These are phyloP conservation scores for Boeremia exigua DNA, from an alignment of 2,329 filamentous ascomycete species.

Conservation along the genomic window DNA sequence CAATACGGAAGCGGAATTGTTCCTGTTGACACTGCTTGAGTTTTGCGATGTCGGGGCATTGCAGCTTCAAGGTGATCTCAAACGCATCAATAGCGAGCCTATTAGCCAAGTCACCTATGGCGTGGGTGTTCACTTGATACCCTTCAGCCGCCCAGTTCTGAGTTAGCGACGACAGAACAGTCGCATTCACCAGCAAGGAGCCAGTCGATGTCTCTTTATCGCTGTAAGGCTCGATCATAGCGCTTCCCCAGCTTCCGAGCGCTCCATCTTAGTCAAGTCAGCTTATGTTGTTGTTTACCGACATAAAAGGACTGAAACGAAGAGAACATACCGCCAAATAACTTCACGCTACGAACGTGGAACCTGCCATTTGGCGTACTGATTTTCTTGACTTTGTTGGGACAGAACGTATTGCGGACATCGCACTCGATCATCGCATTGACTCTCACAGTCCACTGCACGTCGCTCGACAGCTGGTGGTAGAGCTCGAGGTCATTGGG, in stretches of 20 bases:
- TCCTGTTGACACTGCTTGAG: slow-evolving; percentile 61
- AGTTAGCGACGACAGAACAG: slow-evolving; percentile 61
- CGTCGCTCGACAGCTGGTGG: slow-evolving; percentile 56
- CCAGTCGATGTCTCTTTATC: slow-evolving; percentile 68
- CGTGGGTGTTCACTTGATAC: slow-evolving; percentile 75
- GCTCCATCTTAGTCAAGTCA: slow-evolving; percentile 63
- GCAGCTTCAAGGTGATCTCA: slow-evolving; percentile 59
- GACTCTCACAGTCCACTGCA: slow-evolving; percentile 67
- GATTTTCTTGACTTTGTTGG: slow-evolving; percentile 56
- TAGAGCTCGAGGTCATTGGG: slow-evolving; percentile 63
- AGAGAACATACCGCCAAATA: slow-evolving; percentile 65
- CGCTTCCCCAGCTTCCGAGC: slow-evolving; percentile 73
- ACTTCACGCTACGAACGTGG: slow-evolving; percentile 68
- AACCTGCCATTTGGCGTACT: slow-evolving; percentile 58
- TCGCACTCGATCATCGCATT: slow-evolving; percentile 73
- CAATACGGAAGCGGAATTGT: slow-evolving; percentile 68
- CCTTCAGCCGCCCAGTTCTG: slow-evolving; percentile 65
- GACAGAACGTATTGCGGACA: slow-evolving; percentile 69
- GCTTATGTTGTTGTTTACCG: not conserved
- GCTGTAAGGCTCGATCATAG: slow-evolving; percentile 72
- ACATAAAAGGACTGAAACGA: not conserved
- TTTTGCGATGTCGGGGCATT: slow-evolving; percentile 55
- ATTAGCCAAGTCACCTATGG: slow-evolving; percentile 74
- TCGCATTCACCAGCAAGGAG: slow-evolving; percentile 71
- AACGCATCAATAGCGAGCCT: slow-evolving; percentile 69